phyloP scores from a whole-genome alignment of 2,329 filamentous ascomycete species.

The Botryotinia calthae region DNA sequence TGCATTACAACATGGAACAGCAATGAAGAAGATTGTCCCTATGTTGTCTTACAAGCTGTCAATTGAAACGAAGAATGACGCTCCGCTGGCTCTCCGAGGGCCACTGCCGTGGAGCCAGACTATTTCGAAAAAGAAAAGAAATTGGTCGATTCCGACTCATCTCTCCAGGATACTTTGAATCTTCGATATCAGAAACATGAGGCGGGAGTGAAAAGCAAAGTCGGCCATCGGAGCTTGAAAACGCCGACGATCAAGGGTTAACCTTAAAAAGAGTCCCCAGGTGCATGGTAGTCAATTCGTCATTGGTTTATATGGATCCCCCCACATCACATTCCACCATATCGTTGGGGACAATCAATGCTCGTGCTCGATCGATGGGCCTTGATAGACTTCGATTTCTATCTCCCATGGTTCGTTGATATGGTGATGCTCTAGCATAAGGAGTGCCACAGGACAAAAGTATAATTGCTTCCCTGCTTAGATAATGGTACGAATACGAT shows the following conservation, averaged over 20 bases:
- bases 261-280: background rate
- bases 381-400: background rate
- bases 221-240: background rate
- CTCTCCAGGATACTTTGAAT: background rate
- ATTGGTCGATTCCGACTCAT: background rate
- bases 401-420: no score
- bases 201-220: background rate
- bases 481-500: background rate
- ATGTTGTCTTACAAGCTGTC: background rate
- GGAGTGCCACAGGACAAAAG: background rate
- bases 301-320: background rate
- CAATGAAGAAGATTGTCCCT: no score
- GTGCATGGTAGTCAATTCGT: background rate
- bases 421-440: background rate
- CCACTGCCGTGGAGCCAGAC: slow-evolving; percentile 4
- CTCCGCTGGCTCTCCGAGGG: background rate
- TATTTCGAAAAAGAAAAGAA: background rate
- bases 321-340: slow-evolving; percentile 4
- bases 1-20: background rate
- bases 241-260: background rate
- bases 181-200: background rate
- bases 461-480: background rate
- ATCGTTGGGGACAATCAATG: background rate
- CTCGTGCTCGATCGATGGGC: background rate
- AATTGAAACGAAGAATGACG: background rate